A percentile compares a stretch with the other conserved stretches of the same genome.
Evolutionary conservation across 2,329 filamentous ascomycete genomes (phyloP).

Genomic region (Furcasterigmium furcatum): DNA sequence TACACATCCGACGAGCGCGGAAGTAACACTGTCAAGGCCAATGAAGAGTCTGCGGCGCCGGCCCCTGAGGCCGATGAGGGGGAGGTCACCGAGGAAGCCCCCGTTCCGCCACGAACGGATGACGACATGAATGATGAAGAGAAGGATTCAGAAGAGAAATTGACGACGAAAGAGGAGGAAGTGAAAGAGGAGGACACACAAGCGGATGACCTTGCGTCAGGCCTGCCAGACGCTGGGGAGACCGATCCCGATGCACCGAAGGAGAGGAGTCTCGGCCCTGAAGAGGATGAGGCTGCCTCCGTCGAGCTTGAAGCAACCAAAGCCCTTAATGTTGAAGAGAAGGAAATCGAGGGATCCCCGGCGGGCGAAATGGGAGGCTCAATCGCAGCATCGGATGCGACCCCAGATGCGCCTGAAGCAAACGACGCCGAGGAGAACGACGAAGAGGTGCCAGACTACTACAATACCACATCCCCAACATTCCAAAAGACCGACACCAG

Average conservation of each 20-base stretch:
- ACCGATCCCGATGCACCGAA: no score
- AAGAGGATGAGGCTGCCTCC: neutral
- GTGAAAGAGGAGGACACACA: neutral
- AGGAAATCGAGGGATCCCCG: no score
- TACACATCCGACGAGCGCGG: neutral
- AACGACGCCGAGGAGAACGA: neutral
- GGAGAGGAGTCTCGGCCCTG: no score
- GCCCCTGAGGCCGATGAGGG: constrained; percentile 5
- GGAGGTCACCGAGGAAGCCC: neutral
- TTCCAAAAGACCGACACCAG: neutral
- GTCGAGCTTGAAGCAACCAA: no score
- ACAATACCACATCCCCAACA: neutral
- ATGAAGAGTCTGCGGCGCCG: neutral
- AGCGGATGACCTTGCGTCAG: neutral
- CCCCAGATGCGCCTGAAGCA: neutral
- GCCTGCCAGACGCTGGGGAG: no score
- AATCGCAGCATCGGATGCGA: neutral
- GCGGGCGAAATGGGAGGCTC: no score
- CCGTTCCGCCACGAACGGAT: neutral
- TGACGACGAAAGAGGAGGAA: neutral
- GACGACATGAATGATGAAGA: neutral
- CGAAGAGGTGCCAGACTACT: neutral
- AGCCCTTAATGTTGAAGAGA: no score
- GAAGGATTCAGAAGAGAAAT: neutral
- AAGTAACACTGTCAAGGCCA: constrained; percentile 4